Conservation (phyloP, 805 yeast species). For the Metschnikowia lunata region DNA sequence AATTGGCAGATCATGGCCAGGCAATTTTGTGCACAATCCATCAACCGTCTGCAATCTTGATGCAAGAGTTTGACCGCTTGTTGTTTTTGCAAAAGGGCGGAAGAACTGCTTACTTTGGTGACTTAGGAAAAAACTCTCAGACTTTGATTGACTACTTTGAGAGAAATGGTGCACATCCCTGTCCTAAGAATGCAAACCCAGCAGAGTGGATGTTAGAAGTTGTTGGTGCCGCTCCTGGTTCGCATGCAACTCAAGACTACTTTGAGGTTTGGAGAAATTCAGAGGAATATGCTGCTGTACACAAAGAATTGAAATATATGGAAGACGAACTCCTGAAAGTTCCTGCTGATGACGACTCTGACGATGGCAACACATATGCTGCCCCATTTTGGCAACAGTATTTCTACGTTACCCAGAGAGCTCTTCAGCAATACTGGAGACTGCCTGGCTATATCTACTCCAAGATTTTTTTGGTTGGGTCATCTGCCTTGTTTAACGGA, state of each 20-base stretch:
- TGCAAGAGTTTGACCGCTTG: constrained; percentile 64
- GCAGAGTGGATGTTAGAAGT: constrained; percentile 77
- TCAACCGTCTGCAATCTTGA: constrained; percentile 69
- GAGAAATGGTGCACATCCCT: constrained; percentile 64
- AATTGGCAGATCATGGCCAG: constrained; percentile 67
- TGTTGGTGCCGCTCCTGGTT: constrained; percentile 80
- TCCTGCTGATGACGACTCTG: constrained; percentile 17
- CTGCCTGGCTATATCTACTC: constrained; percentile 59
- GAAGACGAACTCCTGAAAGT: constrained; percentile 45
- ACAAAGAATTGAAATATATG: constrained; percentile 59
- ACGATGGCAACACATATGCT: constrained; percentile 21
- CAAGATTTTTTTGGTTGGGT: constrained; percentile 51
- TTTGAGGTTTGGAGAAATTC: constrained; percentile 76
- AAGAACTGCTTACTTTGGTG: constrained; percentile 77
- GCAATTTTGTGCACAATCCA: constrained; percentile 74
- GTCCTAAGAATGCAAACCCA: constrained; percentile 31
- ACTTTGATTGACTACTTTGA: constrained; percentile 65
- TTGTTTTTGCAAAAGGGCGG: constrained; percentile 73
- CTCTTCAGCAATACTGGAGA: constrained; percentile 50
- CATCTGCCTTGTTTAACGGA: constrained; percentile 61
- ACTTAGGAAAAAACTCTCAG: constrained; percentile 60
- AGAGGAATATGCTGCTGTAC: constrained; percentile 53
- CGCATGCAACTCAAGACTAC: constrained; percentile 68
- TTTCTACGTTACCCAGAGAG: constrained; percentile 16
- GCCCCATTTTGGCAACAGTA: constrained; percentile 16